Evolutionary conservation across 78 protist genomes (phyloP).

Genomic region (Speleostelium caveatum): DNA sequence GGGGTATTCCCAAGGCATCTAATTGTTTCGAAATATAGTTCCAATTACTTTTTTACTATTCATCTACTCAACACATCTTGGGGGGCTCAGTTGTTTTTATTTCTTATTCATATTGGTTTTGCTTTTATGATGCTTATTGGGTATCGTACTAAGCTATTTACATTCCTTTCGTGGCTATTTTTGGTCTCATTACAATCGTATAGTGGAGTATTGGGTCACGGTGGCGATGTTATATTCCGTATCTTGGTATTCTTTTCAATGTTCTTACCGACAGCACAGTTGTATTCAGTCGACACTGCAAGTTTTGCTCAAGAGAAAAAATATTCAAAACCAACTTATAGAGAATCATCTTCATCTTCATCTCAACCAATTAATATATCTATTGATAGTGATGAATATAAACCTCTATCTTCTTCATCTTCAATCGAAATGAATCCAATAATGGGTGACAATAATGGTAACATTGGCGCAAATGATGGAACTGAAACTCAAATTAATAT

Average conservation of each 20-base stretch:
- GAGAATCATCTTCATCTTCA: no score
- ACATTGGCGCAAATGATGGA: background rate
- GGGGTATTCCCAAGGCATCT: slow-evolving; percentile 12
- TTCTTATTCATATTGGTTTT: background rate
- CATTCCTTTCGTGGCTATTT: slow-evolving; percentile 13
- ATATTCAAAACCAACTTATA: background rate
- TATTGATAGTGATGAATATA: background rate
- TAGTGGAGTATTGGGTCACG: slow-evolving; percentile 26
- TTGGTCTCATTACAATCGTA: slow-evolving; percentile 20
- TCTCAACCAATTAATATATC: no score
- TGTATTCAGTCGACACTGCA: slow-evolving; percentile 20
- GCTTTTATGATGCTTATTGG: slow-evolving; percentile 39
- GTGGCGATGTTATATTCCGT: slow-evolving; percentile 61
- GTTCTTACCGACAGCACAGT: slow-evolving; percentile 24
- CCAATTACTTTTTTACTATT: slow-evolving; percentile 20
- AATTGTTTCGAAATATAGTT: slow-evolving; percentile 1
- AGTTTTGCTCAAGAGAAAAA: background rate
- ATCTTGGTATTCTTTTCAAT: slow-evolving; percentile 22
- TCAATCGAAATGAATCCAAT: background rate
- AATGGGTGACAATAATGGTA: no score
- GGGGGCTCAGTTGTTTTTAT: background rate
- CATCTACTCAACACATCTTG: slow-evolving; percentile 9
- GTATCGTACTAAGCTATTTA: slow-evolving; percentile 8
- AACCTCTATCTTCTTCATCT: background rate
- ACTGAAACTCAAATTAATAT: background rate